These are phyloP conservation scores for Inonotus hispidus DNA, from an alignment of 1,284 basidiomycete genomes.

Conservation along the genomic window DNA sequence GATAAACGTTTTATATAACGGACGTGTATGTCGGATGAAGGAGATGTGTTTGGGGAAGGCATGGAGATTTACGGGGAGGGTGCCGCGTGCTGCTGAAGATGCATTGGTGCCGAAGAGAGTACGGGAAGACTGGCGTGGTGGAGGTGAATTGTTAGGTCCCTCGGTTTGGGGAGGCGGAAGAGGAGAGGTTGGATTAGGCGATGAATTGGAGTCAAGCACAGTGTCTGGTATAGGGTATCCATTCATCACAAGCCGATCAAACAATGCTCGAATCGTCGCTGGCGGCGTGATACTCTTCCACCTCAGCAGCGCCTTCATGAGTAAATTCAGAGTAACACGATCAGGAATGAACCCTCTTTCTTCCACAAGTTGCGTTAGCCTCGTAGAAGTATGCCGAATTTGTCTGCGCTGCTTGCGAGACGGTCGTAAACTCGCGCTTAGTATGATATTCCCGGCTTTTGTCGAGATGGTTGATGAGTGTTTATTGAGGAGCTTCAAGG, in stretches of 20 bases:
- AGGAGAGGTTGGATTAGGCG: neutral
- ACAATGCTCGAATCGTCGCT: conserved; percentile 44
- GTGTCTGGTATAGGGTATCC: conserved; percentile 45
- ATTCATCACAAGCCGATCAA: conserved; percentile 49
- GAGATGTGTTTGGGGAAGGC: conserved; percentile 35
- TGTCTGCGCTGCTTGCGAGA: conserved; percentile 37
- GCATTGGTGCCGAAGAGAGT: conserved; percentile 19
- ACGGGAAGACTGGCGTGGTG: neutral
- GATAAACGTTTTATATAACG: conserved; percentile 67
- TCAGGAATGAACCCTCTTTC: conserved; percentile 48
- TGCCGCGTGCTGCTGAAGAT: neutral
- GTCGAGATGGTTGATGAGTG: conserved; percentile 31
- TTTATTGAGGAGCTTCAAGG: conserved; percentile 36
- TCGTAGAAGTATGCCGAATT: conserved; percentile 36
- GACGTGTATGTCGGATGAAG: conserved; percentile 51
- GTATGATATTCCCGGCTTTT: conserved; percentile 43
- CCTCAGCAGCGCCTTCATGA: conserved; percentile 50
- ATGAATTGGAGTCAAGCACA: neutral
- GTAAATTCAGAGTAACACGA: conserved; percentile 58
- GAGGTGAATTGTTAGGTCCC: neutral
- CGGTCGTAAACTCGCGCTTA: conserved; percentile 38
- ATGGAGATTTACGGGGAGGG: conserved; percentile 28
- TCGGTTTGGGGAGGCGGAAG: neutral
- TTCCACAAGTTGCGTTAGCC: conserved; percentile 36
- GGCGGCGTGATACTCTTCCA: conserved; percentile 40